phyloP scores from a whole-genome alignment of 1,139 yeast genomes.

The Saccharomycopsis hybrid region DNA sequence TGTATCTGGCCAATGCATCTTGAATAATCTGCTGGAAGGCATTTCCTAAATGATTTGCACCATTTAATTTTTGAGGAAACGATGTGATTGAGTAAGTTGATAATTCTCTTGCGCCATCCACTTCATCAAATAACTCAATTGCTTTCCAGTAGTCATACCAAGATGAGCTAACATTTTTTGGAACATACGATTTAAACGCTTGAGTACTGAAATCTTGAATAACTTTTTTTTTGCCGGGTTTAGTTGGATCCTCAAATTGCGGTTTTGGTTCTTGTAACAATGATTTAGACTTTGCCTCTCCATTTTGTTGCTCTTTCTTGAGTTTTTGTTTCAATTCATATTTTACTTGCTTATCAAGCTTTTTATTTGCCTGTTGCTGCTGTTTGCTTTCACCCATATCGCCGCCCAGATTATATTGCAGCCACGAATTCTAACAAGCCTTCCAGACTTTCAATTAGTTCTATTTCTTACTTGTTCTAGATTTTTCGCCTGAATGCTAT shows the following conservation, averaged over 20 bases:
- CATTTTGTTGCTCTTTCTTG: background rate
- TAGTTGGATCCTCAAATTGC: conserved; percentile 23
- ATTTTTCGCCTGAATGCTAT: too few relatives aligned
- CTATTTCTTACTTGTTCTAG: too few relatives aligned
- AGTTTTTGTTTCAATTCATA: conserved; percentile 5
- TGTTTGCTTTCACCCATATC: too few relatives aligned
- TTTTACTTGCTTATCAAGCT: conserved; percentile 7
- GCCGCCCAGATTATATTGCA: too few relatives aligned
- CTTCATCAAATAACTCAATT: too few relatives aligned
- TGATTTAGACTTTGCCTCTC: background rate
- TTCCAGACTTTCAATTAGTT: too few relatives aligned
- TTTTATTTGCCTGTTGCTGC: too few relatives aligned
- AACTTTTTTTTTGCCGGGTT: conserved; percentile 84
- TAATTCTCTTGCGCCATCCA: conserved; percentile 64
- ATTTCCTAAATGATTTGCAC: conserved; percentile 97
- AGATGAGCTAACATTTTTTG: conserved; percentile 85
- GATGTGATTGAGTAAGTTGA: conserved; percentile 87
- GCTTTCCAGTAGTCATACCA: conserved; percentile 98
- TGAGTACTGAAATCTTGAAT: conserved; percentile 83
- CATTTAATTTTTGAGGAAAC: conserved; percentile 98
- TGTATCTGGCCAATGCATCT: conserved; percentile 84
- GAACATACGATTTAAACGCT: conserved; percentile 87
- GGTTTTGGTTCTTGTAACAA: too few relatives aligned
- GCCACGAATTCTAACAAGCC: too few relatives aligned
- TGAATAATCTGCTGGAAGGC: conserved; percentile 93